These are phyloP conservation scores for Jackrogersella multiformis DNA, from an alignment of 495 filamentous ascomycete species.

Conservation along the genomic window DNA sequence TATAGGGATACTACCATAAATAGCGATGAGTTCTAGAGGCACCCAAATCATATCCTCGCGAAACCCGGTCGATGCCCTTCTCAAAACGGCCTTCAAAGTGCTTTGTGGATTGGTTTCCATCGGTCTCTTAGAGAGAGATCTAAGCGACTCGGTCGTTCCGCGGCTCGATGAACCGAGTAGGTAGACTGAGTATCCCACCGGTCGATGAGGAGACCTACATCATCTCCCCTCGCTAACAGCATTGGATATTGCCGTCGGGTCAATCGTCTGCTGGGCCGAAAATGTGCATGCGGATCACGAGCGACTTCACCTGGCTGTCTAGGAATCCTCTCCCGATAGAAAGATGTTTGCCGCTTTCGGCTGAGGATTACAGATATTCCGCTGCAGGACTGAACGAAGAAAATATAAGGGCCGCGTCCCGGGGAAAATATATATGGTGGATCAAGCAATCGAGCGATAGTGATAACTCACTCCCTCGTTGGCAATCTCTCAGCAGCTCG, in stretches of 20 bases:
- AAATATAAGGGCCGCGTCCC: too few relatives aligned
- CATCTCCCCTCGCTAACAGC: background rate
- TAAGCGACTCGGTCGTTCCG: background rate
- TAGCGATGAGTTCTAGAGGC: background rate
- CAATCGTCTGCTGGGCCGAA: background rate
- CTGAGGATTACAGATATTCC: background rate
- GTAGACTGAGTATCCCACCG: constrained; percentile 12
- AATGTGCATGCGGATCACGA: background rate
- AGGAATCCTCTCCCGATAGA: too few relatives aligned
- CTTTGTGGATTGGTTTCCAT: background rate
- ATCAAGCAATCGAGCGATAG: too few relatives aligned
- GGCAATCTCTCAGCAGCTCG: too few relatives aligned
- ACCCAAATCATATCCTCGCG: background rate
- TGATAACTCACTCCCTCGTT: too few relatives aligned
- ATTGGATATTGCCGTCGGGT: background rate
- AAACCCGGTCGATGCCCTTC: background rate
- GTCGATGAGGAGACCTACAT: background rate
- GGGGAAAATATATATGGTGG: too few relatives aligned
- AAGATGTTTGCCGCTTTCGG: background rate
- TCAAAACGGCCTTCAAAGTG: background rate
- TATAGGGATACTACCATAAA: background rate
- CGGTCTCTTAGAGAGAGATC: background rate
- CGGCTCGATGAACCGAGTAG: constrained; percentile 1
- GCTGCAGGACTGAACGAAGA: too few relatives aligned
- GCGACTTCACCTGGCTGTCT: background rate